phyloP scores from a whole-genome alignment of 2,329 filamentous ascomycete species.

The Xylariaceae sp. region DNA sequence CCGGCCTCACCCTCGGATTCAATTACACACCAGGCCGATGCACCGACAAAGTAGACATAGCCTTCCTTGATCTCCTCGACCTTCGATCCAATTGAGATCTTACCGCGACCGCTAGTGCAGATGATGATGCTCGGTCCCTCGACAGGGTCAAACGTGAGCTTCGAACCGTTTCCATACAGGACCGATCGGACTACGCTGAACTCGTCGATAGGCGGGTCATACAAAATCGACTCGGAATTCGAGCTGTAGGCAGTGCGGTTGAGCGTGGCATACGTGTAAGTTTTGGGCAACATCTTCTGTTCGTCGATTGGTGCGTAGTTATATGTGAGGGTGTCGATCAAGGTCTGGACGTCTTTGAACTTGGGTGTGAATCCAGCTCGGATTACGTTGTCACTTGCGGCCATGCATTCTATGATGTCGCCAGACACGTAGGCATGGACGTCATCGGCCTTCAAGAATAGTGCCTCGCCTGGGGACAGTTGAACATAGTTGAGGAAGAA shows the following conservation, averaged over 20 bases:
- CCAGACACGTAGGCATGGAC: constrained; percentile 93
- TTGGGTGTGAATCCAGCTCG: constrained; percentile 96
- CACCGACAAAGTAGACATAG: constrained; percentile 78
- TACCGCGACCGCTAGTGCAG: constrained; percentile 77
- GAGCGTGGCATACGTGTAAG: constrained; percentile 80
- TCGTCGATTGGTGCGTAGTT: constrained; percentile 89
- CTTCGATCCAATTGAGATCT: constrained; percentile 79
- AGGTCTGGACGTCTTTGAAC: constrained; percentile 89
- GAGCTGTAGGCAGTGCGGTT: constrained; percentile 79
- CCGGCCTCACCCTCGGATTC: constrained; percentile 58
- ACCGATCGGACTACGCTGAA: constrained; percentile 83
- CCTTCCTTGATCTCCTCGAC: constrained; percentile 67
- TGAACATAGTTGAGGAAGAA: constrained; percentile 97
- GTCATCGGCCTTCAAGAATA: constrained; percentile 94
- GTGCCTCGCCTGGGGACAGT: constrained; percentile 80
- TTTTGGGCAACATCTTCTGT: constrained; percentile 83
- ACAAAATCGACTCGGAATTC: constrained; percentile 65
- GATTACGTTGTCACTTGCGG: constrained; percentile 96
- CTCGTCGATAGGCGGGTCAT: constrained; percentile 94
- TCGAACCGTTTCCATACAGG: constrained; percentile 65
- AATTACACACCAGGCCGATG: constrained; percentile 76
- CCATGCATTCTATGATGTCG: constrained; percentile 99
- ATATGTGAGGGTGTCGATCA: constrained; percentile 91
- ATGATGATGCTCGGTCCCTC: constrained; percentile 89
- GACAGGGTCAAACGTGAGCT: constrained; percentile 82